Base-by-base conservation (phyloP, 768 basidiomycete species). In the Myochromella boudieri region DNA sequence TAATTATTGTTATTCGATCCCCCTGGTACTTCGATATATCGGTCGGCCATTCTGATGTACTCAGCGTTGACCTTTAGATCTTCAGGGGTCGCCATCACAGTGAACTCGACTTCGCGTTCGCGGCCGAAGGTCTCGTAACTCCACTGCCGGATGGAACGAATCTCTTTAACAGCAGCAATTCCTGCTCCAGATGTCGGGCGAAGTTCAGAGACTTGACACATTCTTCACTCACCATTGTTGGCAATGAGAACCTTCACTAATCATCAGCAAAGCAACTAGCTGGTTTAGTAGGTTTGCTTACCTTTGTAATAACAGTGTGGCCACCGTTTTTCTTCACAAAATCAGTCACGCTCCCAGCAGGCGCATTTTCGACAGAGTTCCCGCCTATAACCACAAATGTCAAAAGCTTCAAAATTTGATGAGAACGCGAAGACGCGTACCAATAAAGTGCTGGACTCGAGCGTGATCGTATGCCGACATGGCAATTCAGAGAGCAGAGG, bases 1-100 rank as follows among this genome's bases (percentile, higher is more conserved):
- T 98, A 98, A 68, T 99, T 98, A 79, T 98, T 94, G 77, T 98
- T 99, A 67, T 99, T 99, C 15, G 88, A 82, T 51, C 97, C 97
- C 50, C 97, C 97, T 15, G 97, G 95, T 7, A 99, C 97, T 68
- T 99, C 97, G 62, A 99, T 88, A 64, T 97, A 98, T 59, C 94
- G 87, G 66, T 99, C 97, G 33, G 97, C 97, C 97, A 99, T 99
- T 52, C 97, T 88, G 67, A 99, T 99, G 69, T 99, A 99, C 61
- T 99, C 97, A 25, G 97, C 97, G 60, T 99, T 99, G 67, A 97
- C 95, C 67, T 93, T 92, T 54, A 98, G 75, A 71, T 97, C 95
- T 65, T 99, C 97, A 18, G 97, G 97, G 10, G 97, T 99, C 41
- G 97, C 94, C 97, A 99, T 98, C 50, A 98, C 97, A 29, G 94